A percentile compares a stretch with the other conserved stretches of the same genome.
These are phyloP conservation scores for Ulvella scutata DNA, from an alignment of 139 green algal species.

Conservation along the genomic window DNA sequence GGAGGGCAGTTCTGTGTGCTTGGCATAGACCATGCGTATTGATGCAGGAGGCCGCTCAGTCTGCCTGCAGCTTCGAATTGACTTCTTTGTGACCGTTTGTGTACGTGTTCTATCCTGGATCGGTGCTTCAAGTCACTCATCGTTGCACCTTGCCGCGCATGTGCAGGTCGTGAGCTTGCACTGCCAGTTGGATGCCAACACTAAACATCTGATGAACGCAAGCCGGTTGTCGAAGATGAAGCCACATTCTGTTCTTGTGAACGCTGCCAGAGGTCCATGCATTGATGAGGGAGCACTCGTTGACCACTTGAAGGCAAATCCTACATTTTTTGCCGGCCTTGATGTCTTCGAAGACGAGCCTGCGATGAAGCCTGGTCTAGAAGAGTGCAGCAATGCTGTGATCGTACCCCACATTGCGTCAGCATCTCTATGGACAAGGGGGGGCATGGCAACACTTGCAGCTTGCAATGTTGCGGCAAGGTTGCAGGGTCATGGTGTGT, in stretches of 20 bases:
- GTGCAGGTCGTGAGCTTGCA: conserved; percentile 75
- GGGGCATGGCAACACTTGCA: conserved; percentile 85
- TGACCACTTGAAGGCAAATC: conserved; percentile 80
- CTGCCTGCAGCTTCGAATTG: too few species aligned
- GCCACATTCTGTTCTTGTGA: conserved; percentile 80
- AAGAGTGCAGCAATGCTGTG: conserved; percentile 80
- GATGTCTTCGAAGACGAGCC: conserved; percentile 99
- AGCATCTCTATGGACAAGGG: conserved; percentile 78
- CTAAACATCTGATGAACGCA: conserved; percentile 86
- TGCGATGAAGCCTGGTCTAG: conserved; percentile 81
- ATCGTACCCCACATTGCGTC: conserved; percentile 97
- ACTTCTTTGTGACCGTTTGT: too few species aligned
- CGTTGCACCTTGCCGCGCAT: too few species aligned
- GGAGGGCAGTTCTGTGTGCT: too few species aligned
- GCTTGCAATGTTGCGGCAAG: conserved; percentile 76
- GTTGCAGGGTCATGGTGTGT: conserved; percentile 55
- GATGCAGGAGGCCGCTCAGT: too few species aligned
- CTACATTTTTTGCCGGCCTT: conserved; percentile 77
- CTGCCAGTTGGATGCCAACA: conserved; percentile 82
- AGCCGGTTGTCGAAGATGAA: conserved; percentile 89
- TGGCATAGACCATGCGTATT: too few species aligned
- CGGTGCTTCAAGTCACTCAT: too few species aligned
- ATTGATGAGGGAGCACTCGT: conserved; percentile 91
- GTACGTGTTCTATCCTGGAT: too few species aligned
- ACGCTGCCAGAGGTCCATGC: conserved; percentile 75